Conservation (phyloP, 2,329 filamentous ascomycete genomes). For the Fusarium sp. region DNA sequence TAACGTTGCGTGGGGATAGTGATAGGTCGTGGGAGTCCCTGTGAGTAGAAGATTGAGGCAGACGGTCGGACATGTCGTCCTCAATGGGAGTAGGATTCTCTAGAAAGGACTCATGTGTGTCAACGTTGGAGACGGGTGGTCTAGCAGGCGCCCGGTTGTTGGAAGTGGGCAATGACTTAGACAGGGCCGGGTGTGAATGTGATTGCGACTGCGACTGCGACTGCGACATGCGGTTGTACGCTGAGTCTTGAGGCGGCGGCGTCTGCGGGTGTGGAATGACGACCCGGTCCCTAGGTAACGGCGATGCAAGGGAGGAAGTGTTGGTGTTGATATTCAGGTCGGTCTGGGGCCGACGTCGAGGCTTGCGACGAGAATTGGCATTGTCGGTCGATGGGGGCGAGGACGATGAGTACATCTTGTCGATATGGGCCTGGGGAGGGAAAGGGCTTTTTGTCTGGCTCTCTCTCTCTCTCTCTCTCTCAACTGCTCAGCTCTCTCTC, state of each 20-base stretch:
- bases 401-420: constrained; percentile 33
- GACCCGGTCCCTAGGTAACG: constrained; percentile 30
- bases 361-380: constrained; percentile 42
- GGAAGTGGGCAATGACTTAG: constrained; percentile 38
- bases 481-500: background rate
- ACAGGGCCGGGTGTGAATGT: constrained; percentile 23
- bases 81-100: constrained; percentile 45
- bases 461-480: background rate
- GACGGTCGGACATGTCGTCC: constrained; percentile 43
- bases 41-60: constrained; percentile 43
- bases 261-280: constrained; percentile 37
- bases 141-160: constrained; percentile 42
- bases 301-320: constrained; percentile 39
- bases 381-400: constrained; percentile 38
- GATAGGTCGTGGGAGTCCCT: constrained; percentile 87
- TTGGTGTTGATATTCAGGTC: constrained; percentile 42
- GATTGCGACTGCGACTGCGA: constrained; percentile 19
- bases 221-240: constrained; percentile 27
- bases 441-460: constrained; percentile 36
- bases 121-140: constrained; percentile 32
- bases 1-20: constrained; percentile 77
- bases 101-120: constrained; percentile 45
- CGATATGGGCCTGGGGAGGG: constrained; percentile 19
- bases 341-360: constrained; percentile 38
- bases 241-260: constrained; percentile 30